Conservation (phyloP, 148 eudicot genomes). For the Oxyria digyna region DNA sequence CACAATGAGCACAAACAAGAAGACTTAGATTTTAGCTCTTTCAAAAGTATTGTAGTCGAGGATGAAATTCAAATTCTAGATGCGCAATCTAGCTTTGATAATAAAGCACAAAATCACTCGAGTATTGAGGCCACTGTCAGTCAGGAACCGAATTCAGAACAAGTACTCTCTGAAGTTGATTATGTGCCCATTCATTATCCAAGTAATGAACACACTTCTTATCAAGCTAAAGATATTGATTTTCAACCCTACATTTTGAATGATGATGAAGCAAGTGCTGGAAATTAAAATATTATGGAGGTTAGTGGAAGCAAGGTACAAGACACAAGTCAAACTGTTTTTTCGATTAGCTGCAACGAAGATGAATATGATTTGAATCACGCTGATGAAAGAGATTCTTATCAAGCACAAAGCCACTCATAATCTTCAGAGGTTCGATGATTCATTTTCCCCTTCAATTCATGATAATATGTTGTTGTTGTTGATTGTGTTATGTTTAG, state of each 20-base stretch:
- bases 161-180: conserved; percentile 17
- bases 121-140: conserved; percentile 8
- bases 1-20: conserved; percentile 7
- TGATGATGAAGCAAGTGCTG: neutral
- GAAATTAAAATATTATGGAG: neutral
- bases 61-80: too few species aligned
- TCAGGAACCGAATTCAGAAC: conserved; percentile 12
- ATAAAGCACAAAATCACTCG: too few species aligned
- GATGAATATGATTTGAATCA: neutral
- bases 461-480: too few species aligned
- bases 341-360: neutral
- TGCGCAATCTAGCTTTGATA: too few species aligned
- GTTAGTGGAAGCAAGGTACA: neutral
- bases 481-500: too few species aligned
- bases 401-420: too few species aligned
- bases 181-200: conserved; percentile 7
- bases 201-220: neutral
- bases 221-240: neutral
- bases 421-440: too few species aligned
- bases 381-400: too few species aligned
- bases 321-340: neutral
- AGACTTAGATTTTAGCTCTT: neutral
- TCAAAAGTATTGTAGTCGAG: too few species aligned
- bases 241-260: neutral
- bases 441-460: too few species aligned